Base-by-base conservation (phyloP, 768 basidiomycete species). In the Boletus sensibilis region DNA sequence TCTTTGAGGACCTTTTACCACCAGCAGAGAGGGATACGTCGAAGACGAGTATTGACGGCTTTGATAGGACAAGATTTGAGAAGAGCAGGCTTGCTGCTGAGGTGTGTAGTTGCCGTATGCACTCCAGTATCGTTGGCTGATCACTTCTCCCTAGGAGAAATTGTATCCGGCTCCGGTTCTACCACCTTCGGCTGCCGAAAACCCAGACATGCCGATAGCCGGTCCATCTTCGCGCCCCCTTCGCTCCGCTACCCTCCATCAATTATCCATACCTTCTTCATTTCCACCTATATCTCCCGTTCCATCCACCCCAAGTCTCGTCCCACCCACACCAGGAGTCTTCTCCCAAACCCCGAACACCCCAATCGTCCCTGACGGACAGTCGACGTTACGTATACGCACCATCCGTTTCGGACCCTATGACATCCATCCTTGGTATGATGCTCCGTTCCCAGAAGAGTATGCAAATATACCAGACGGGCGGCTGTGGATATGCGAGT, bases 341-440 rank as follows among this genome's bases (percentile, higher is more conserved):
- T 52, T 71, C 72, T 52, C 74, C 8, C 64, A 64, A 58, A 67
- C 69, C 3, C 72, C 72, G 9, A 66, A 60, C 56, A 70, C 68
- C 12, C 70, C 70, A n/a, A 53, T 52, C 4, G 21, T 56, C 39
- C 27, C 58, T 47, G 63, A 65, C 21, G 57, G 67, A 55, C 59
- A 65, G 52, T 62, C 67, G 2, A 67, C 72, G 33, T 80, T 88
- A 43, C 86, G 87, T 60, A 97, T 96, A 78, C 88, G 85, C 53
- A 85, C 82, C 53, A 94, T 98, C 59, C 86, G 94, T 29, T 95
- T 98, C 64, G 95, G 95, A 27, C 79, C 83, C 53, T 95, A 79
- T 68, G 94, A 98, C 66, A 93, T 98, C 68, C 86, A 93, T 70
- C 98, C 97, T 4, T 99, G 97, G 97, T 98, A 93, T 71, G 94